Percentiles rank a stretch among this genome's conserved stretches.
Conservation (phyloP, 2,329 filamentous ascomycete genomes). For the Botrytis deweyae region DNA sequence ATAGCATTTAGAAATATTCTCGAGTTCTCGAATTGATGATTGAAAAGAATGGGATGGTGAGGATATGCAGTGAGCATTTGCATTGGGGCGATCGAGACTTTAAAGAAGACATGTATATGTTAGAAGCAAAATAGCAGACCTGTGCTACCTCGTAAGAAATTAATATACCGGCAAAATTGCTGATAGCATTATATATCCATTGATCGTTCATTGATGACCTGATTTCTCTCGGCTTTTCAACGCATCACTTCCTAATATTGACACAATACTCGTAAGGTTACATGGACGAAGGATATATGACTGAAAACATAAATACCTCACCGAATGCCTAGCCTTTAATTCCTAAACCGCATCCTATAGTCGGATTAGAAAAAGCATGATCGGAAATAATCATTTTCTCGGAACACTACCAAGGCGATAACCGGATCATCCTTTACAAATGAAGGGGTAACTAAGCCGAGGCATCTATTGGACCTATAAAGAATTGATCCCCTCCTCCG, state of each 20-base stretch:
- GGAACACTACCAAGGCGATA: background rate
- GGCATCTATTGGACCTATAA: background rate
- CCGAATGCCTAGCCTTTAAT: background rate
- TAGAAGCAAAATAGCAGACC: background rate
- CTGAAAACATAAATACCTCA: background rate
- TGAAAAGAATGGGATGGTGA: background rate
- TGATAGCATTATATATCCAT: background rate
- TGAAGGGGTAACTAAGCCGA: slow-evolving; percentile 9
- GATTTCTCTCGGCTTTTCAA: background rate
- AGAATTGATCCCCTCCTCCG: slow-evolving; percentile 8
- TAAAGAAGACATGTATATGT: background rate
- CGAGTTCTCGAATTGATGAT: background rate
- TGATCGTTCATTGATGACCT: background rate
- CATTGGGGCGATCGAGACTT: background rate
- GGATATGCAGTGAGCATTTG: background rate
- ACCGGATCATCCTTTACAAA: background rate
- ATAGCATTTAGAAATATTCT: background rate
- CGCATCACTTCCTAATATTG: background rate
- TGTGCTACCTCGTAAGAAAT: background rate
- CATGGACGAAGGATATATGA: background rate
- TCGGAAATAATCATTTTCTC: background rate
- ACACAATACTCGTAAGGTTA: background rate
- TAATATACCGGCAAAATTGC: slow-evolving; percentile 12
- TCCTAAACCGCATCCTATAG: slow-evolving; percentile 13
- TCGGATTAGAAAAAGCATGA: slow-evolving; percentile 5